A percentile compares a stretch with the other conserved stretches of the same genome.
Evolutionary conservation across 2,329 filamentous ascomycete species (phyloP).

Genomic region (Elsinoe arachidis): DNA sequence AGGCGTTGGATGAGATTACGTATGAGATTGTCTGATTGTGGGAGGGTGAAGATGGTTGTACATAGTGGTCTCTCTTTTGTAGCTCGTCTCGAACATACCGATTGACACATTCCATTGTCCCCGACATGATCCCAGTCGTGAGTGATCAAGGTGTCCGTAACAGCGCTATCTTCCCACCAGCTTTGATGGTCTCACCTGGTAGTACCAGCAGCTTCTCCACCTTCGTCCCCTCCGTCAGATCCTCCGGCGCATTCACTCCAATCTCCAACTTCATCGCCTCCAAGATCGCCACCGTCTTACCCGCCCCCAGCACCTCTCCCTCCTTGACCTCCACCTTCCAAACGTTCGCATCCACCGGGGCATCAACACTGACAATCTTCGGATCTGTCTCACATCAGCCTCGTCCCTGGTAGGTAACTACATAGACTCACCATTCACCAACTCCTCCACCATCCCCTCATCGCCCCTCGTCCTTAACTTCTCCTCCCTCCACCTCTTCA

Average conservation of each 20-base stretch:
- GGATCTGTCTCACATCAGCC: conserved; percentile 22
- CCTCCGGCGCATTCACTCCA: conserved; percentile 33
- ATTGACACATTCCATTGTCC: too few relatives aligned
- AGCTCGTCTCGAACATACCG: background rate
- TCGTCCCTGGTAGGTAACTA: background rate
- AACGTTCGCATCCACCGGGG: conserved; percentile 39
- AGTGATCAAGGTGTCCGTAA: conserved; percentile 10
- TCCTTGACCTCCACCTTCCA: conserved; percentile 38
- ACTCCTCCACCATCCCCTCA: conserved; percentile 40
- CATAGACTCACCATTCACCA: conserved; percentile 36
- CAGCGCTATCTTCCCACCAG: conserved; percentile 29
- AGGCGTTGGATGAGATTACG: conserved; percentile 8
- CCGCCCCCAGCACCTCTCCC: conserved; percentile 28
- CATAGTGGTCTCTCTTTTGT: background rate
- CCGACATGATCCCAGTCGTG: too few relatives aligned
- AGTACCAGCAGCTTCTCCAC: conserved; percentile 36
- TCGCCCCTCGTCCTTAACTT: conserved; percentile 38
- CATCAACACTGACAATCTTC: conserved; percentile 31
- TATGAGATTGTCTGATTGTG: background rate
- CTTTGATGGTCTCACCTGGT: conserved; percentile 33
- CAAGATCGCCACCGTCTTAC: conserved; percentile 32
- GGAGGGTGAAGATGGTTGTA: background rate
- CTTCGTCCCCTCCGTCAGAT: conserved; percentile 21
- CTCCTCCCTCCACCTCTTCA: conserved; percentile 36
- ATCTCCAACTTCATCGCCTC: conserved; percentile 42